These are phyloP conservation scores for Aspergillus panamensis DNA, from an alignment of 495 filamentous ascomycete genomes.

Conservation along the genomic window DNA sequence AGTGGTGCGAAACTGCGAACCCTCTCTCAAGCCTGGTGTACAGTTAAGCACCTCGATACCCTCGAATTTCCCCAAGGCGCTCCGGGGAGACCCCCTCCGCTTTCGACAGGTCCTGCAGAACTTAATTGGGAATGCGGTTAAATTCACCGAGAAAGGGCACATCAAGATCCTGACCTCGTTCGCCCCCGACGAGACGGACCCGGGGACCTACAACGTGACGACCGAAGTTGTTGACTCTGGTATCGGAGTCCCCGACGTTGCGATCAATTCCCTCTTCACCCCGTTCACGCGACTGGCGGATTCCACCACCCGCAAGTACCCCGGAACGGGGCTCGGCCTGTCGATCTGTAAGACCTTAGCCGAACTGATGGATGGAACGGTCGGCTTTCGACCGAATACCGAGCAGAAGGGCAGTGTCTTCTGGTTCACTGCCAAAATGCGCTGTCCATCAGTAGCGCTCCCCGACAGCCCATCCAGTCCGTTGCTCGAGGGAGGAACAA, in stretches of 20 bases:
- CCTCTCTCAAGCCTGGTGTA: slow-evolving; percentile 57
- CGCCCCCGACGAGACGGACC: slow-evolving; percentile 40
- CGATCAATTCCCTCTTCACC: slow-evolving; percentile 69
- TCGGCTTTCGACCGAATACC: slow-evolving; percentile 56
- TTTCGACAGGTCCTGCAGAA: slow-evolving; percentile 83
- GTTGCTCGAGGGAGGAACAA: neutral
- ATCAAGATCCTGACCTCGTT: slow-evolving; percentile 57
- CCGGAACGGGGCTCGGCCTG: slow-evolving; percentile 76
- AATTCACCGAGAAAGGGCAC: slow-evolving; percentile 74
- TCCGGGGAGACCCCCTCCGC: slow-evolving; percentile 70
- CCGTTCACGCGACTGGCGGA: slow-evolving; percentile 85
- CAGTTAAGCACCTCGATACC: slow-evolving; percentile 51
- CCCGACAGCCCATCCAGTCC: neutral
- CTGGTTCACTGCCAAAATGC: slow-evolving; percentile 55
- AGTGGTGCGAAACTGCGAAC: slow-evolving; percentile 50
- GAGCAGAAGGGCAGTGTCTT: slow-evolving; percentile 54
- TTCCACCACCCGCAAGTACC: slow-evolving; percentile 69
- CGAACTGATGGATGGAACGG: slow-evolving; percentile 77
- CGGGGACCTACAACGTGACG: slow-evolving; percentile 39
- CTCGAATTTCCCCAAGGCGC: slow-evolving; percentile 35
- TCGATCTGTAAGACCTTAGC: slow-evolving; percentile 80
- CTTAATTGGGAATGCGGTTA: slow-evolving; percentile 83
- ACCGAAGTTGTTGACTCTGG: slow-evolving; percentile 72
- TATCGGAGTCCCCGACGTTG: slow-evolving; percentile 77
- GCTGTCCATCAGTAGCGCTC: slow-evolving; percentile 29